Evolutionary conservation across 2,329 filamentous ascomycete species (phyloP), one percentile per base, ranked within the genome.

Genomic region (Phyllosticta capitalensis): DNA sequence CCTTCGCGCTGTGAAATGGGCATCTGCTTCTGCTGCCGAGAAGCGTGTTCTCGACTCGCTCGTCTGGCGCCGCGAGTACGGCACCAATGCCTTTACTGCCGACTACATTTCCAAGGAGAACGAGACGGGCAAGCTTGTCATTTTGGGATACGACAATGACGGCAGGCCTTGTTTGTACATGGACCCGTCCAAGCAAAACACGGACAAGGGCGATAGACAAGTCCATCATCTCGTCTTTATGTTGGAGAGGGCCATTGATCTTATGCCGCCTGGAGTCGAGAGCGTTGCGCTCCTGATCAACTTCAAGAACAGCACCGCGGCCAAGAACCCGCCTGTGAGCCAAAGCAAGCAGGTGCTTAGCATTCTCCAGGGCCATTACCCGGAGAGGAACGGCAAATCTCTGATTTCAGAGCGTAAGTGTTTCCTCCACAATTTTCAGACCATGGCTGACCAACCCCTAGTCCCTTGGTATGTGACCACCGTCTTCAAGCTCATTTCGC

Each of bases 211-310:
- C 63, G 89, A 91, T 45, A 83, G 90, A 66, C 94, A 97, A 76
- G 86, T 96, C 59, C 86, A 99, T 74, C 92, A 97, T 72, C 78
- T 99, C 62, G 91, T 96, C 56, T 99, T 88, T 77, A 96, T 97
- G 92, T 76, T 97, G 50, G 94, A 99, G 78, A 83, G 90, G 45
- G 86, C 89, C 33, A 84, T 96, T 64, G 92, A 96, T 67, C 76
- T 97, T 63, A 91, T 95, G 84, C 87, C 88, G 0, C 81, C 92
- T 0, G 88, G 88, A 14, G 90, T 95, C 71, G 94, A 97, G 76
- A 94, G 84, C 54, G 75, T 96, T 61, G 88, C 89, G 51, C 80
- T 99, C 59, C 78, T 97, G 65, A 92, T 97, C 74, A 92, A 96
- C 76, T 97, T 96, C 79, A 90, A 90, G 74, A 82, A 86, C 62